Conservation (phyloP, 1,284 basidiomycete species). For the Ustilago sp. region DNA sequence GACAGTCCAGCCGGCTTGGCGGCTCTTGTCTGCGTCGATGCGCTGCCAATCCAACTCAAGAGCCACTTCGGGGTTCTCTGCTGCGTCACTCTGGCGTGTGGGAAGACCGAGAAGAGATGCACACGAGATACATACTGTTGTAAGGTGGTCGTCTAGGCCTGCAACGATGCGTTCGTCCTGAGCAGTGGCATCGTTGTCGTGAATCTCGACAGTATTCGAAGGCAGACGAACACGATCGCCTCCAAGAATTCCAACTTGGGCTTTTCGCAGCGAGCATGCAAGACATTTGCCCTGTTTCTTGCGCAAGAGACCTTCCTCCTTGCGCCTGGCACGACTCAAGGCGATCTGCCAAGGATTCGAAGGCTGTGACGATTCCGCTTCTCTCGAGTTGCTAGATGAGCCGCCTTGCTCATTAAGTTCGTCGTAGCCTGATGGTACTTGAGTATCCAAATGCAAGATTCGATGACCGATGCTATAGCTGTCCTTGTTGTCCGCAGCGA, state of each 20-base stretch:
- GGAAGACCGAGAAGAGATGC: constrained; percentile 41
- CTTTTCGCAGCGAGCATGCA: constrained; percentile 42
- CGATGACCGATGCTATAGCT: constrained; percentile 42
- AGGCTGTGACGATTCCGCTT: neutral
- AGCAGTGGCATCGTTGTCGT: neutral
- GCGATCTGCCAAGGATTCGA: constrained; percentile 19
- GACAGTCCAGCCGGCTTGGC: constrained; percentile 32
- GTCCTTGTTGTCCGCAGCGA: constrained; percentile 32
- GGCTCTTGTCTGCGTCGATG: constrained; percentile 21
- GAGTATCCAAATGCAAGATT: constrained; percentile 34
- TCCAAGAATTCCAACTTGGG: constrained; percentile 45
- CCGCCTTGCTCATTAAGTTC: neutral
- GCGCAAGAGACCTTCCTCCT: constrained; percentile 33
- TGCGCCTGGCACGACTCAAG: constrained; percentile 20
- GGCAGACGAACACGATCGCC: constrained; percentile 34
- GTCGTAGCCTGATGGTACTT: neutral
- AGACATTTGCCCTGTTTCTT: constrained; percentile 46
- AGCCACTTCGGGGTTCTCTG: neutral
- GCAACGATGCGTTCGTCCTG: constrained; percentile 9
- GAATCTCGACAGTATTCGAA: neutral
- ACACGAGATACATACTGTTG: constrained; percentile 36
- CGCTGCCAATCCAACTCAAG: constrained; percentile 31
- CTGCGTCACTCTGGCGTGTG: neutral
- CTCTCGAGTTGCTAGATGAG: neutral
- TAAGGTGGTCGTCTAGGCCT: constrained; percentile 38